phyloP scores from a whole-genome alignment of 1,139 yeast species.

The Candida freyschussii region DNA sequence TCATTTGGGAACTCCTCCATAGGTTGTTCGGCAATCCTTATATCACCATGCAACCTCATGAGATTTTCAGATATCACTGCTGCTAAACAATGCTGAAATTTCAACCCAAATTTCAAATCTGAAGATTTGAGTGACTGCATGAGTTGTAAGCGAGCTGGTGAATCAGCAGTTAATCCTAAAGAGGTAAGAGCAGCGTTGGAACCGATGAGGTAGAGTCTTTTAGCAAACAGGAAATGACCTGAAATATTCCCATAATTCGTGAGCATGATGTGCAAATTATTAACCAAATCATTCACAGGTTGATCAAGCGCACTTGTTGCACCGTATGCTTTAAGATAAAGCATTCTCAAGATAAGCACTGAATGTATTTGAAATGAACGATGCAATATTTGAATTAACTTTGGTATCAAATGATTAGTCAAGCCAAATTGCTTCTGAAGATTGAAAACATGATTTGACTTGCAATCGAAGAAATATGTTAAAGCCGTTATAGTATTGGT shows the following conservation, averaged over 20 bases:
- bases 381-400: slow-evolving; percentile 5
- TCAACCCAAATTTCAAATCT: slow-evolving; percentile 1
- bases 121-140: background rate
- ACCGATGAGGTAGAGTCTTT: slow-evolving; percentile 4
- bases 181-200: slow-evolving; percentile 5
- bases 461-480: slow-evolving; percentile 8
- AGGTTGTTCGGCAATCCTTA: slow-evolving; percentile 1
- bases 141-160: slow-evolving; percentile 3
- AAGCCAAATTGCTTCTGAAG: slow-evolving; percentile 8
- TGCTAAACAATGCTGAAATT: slow-evolving; percentile 7
- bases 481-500: slow-evolving; percentile 4
- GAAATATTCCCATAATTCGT: slow-evolving; percentile 8
- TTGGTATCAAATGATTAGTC: slow-evolving; percentile 8
- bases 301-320: slow-evolving; percentile 2
- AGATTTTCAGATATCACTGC: slow-evolving; percentile 7
- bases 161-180: slow-evolving; percentile 3
- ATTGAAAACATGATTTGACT: slow-evolving; percentile 6
- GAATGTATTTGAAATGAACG: slow-evolving; percentile 8
- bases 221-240: slow-evolving; percentile 4
- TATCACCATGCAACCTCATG: slow-evolving; percentile 4
- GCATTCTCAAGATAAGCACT: slow-evolving; percentile 3
- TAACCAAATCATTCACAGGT: slow-evolving; percentile 2
- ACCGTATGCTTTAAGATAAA: slow-evolving; percentile 4
- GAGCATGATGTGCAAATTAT: slow-evolving; percentile 7
- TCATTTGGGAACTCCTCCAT: background rate